phyloP scores from a whole-genome alignment of 176 grass and related monocot genomes.

The Dendrocalamus sinicus region DNA sequence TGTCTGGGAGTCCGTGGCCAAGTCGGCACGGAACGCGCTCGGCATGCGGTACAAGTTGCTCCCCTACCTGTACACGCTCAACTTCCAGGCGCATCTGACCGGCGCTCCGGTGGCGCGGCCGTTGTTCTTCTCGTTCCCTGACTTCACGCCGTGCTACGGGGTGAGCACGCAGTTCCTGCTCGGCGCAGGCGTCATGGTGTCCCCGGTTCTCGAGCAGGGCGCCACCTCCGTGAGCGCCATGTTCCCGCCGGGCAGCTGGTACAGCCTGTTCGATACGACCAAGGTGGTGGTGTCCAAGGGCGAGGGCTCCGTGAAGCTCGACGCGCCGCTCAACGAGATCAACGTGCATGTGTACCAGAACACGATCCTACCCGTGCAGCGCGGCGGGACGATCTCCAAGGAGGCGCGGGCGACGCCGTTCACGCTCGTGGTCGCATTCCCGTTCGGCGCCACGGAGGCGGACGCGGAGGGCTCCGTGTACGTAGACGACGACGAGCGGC shows the following conservation, averaged over 20 bases:
- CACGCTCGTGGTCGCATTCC: constrained; percentile 80
- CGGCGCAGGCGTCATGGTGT: constrained; percentile 80
- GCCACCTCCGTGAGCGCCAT: constrained; percentile 61
- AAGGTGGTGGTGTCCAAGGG: constrained; percentile 62
- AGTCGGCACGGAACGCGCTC: constrained; percentile 74
- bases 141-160: constrained; percentile 68
- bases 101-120: constrained; percentile 85
- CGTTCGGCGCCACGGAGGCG: constrained; percentile 51
- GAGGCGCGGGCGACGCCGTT: constrained; percentile 75
- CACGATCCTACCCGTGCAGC: constrained; percentile 86
- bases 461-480: constrained; percentile 70
- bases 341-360: constrained; percentile 87
- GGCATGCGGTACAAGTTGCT: constrained; percentile 80
- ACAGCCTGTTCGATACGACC: constrained; percentile 81
- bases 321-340: constrained; percentile 72
- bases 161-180: constrained; percentile 85
- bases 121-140: constrained; percentile 90
- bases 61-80: constrained; percentile 86
- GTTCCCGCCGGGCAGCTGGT: constrained; percentile 90
- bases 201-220: constrained; percentile 70
- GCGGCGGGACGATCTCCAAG: constrained; percentile 67
- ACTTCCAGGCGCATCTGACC: constrained; percentile 69
- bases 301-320: constrained; percentile 40
- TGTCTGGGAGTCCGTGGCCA: constrained; percentile 76
- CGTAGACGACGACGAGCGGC: constrained; percentile 91